phyloP scores from a whole-genome alignment of 2,329 filamentous ascomycete genomes.

The Fusarium sp. region DNA sequence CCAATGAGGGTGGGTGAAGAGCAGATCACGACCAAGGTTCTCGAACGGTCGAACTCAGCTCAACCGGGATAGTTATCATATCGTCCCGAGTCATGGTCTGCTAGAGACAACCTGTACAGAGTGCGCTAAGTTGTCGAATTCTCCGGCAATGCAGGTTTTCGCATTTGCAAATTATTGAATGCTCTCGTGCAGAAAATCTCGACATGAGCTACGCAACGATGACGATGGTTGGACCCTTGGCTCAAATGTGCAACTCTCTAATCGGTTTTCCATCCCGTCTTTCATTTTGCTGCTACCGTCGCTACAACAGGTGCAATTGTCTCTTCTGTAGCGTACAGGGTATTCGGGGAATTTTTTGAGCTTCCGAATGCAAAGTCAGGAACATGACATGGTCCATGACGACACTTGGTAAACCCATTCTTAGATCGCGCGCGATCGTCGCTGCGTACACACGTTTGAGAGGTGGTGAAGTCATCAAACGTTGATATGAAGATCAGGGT shows the following conservation, averaged over 20 bases:
- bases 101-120: neutral
- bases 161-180: neutral
- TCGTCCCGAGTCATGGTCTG: neutral
- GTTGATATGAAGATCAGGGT: constrained; percentile 11
- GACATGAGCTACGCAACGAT: constrained; percentile 7
- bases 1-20: neutral
- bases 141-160: neutral
- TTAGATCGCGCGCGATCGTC: constrained; percentile 12
- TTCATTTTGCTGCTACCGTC: neutral
- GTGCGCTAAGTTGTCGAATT: neutral
- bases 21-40: constrained; percentile 15
- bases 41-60: neutral
- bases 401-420: constrained; percentile 2
- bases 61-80: neutral
- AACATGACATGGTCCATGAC: constrained; percentile 31
- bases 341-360: neutral
- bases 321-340: neutral
- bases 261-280: neutral
- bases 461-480: constrained; percentile 18
- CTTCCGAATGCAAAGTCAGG: constrained; percentile 1
- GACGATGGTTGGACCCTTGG: constrained; percentile 7
- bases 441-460: neutral
- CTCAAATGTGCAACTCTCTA: neutral
- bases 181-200: neutral
- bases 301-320: neutral